Evolutionary conservation across 495 filamentous ascomycete genomes (phyloP), one percentile per base, ranked within the genome.

Genomic region (Talaromyces adpressus): DNA sequence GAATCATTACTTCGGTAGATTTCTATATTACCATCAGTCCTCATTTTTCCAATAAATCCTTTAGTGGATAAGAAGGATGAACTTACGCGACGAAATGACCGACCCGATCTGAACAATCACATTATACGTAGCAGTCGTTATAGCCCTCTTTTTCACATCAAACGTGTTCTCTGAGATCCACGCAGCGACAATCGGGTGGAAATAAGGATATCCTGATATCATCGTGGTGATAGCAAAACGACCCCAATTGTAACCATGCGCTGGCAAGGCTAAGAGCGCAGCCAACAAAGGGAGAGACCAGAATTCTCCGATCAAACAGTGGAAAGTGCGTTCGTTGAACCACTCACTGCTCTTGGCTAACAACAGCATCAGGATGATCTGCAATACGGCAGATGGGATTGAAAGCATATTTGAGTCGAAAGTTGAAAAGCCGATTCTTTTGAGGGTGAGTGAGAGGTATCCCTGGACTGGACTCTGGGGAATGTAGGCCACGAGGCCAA

Each of bases 401-500:
- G 72, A 71, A 11, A 81, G 71, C 68, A 82, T 78, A 69, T 80
- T 80, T 52, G 71, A 67, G 58, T 79, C 67, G 68, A 82, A 80
- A 32, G 74, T 76, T n/a, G 68, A 65, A 71, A 80, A 81, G 32
- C 76, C 78, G 23, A 79, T 62, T 23, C 71, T 64, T 23, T 69
- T 72, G 4, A 81, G 69, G 5, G 69, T 79, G 6, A 81, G 72
- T 0, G 77, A 72, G 14, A 81, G 65, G 63, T 82, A 82, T 1
- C 62, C 66, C 29, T 73, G 70, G 4, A 77, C 73, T 4, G 81
- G 81, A 18, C 67, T 67, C 20, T 73, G 72, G 3, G 79, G 79
- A 45, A 82, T 81, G 61, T 81, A 80, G 53, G 78, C 76, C 23
- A 82, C 70, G 5, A 82, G 73, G 4, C 78, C 79, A 65, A 82